A percentile compares a stretch with the other conserved stretches of the same genome.
These are phyloP conservation scores for Hypoxylon fragiforme DNA, from an alignment of 495 filamentous ascomycete genomes.

Conservation along the genomic window DNA sequence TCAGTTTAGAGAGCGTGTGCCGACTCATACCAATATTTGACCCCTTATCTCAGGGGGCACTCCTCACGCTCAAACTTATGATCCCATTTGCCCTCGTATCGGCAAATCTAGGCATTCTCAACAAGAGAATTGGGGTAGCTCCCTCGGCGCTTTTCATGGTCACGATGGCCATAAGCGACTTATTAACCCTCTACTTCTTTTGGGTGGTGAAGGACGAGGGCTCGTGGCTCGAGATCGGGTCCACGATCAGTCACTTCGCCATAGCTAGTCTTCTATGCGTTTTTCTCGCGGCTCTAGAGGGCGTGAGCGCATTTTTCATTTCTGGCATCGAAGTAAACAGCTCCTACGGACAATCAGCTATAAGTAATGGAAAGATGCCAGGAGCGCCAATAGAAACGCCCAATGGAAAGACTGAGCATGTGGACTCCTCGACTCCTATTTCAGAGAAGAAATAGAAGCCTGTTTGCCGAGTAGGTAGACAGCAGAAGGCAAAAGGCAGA, in stretches of 20 bases:
- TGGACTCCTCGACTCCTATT: conserved; percentile 1
- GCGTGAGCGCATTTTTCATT: conserved; percentile 81
- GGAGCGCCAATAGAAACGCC: conserved; percentile 27
- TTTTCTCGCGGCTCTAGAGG: conserved; percentile 88
- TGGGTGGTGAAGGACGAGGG: conserved; percentile 96
- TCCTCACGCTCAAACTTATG: conserved; percentile 87
- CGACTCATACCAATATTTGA: conserved; percentile 94
- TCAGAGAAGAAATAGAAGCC: conserved; percentile 17
- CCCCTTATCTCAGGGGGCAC: conserved; percentile 87
- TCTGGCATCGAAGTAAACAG: conserved; percentile 74
- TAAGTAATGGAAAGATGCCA: conserved; percentile 32
- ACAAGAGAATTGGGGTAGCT: conserved; percentile 77
- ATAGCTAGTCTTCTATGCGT: conserved; percentile 89
- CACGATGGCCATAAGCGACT: conserved; percentile 88
- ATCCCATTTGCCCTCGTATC: conserved; percentile 94
- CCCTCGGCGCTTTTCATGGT: conserved; percentile 90
- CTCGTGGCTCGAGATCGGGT: conserved; percentile 96
- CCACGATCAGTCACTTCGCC: conserved; percentile 89
- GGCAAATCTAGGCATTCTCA: conserved; percentile 93
- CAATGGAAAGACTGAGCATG: conserved; percentile 25
- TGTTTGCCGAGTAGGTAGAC: not conserved
- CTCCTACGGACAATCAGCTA: conserved; percentile 19
- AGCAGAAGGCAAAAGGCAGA: not conserved
- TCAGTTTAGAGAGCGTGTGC: conserved; percentile 87
- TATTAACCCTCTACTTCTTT: conserved; percentile 96